Percentiles rank a stretch among this genome's conserved stretches.
These are phyloP conservation scores for Amphibolis antarctica DNA, from an alignment of 106 monocot species.

Conservation along the genomic window DNA sequence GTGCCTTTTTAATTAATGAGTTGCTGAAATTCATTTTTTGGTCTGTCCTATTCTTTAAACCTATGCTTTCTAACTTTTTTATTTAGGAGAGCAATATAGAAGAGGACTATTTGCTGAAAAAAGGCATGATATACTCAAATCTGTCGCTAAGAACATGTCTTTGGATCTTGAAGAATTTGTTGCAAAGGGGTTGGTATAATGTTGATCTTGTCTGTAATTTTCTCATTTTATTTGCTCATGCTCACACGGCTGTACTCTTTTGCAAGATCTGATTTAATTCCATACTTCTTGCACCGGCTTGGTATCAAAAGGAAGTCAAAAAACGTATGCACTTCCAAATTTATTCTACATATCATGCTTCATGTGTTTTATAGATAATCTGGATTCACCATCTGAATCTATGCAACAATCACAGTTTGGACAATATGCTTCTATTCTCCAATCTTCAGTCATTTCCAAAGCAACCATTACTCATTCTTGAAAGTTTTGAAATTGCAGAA, in stretches of 20 bases:
- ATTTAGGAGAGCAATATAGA: not conserved
- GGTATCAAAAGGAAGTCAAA: not conserved
- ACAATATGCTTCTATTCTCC: not conserved
- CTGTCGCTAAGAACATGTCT: not conserved
- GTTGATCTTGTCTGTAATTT: not conserved
- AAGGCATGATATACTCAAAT: not conserved
- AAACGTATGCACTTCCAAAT: not conserved
- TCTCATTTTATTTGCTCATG: not conserved
- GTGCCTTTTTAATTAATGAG: too few species aligned
- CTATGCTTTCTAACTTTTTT: not conserved
- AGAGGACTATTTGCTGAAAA: not conserved
- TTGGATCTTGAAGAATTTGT: not conserved
- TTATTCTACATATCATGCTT: not conserved
- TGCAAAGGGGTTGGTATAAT: not conserved
- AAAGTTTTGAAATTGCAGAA: too few species aligned
- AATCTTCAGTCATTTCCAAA: not conserved
- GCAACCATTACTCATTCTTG: not conserved
- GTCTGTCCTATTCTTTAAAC: not conserved
- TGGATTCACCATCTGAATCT: not conserved
- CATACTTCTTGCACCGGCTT: not conserved
- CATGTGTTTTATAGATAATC: not conserved
- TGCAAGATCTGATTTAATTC: constrained; percentile 1
- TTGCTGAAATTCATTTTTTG: not conserved
- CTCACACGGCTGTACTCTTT: not conserved
- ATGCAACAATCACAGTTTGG: not conserved